These are phyloP conservation scores for Coemansia guatemalensis DNA, from an alignment of 192 early-diverging fungal genomes.

Conservation along the genomic window DNA sequence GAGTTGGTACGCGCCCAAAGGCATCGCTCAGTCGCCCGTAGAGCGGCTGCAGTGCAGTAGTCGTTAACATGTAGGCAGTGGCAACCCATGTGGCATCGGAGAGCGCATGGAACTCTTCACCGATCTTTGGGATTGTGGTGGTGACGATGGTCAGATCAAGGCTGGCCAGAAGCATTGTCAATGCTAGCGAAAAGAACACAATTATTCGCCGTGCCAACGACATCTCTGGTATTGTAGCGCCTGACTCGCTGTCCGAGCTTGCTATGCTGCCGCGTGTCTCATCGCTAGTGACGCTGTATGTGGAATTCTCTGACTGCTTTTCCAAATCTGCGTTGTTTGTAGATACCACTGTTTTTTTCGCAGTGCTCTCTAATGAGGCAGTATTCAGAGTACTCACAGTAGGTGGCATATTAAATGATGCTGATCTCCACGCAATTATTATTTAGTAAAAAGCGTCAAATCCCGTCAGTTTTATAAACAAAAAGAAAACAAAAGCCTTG, in stretches of 20 bases:
- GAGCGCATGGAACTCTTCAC: slow-evolving; percentile 58
- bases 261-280: not conserved
- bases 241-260: not conserved
- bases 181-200: slow-evolving; percentile 33
- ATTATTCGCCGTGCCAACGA: slow-evolving; percentile 6
- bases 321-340: not conserved
- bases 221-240: not conserved
- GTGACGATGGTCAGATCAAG: slow-evolving; percentile 81
- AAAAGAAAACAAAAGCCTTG: too few species aligned
- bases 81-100: slow-evolving; percentile 76
- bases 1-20: slow-evolving; percentile 67
- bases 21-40: slow-evolving; percentile 81
- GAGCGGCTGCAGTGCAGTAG: slow-evolving; percentile 73
- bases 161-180: slow-evolving; percentile 64
- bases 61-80: slow-evolving; percentile 64
- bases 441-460: not conserved
- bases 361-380: not conserved
- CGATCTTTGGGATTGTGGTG: slow-evolving; percentile 67
- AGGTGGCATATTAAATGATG: not conserved
- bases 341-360: not conserved
- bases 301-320: not conserved
- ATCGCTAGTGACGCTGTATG: not conserved
- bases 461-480: not conserved
- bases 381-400: not conserved
- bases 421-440: not conserved